These are phyloP conservation scores for Metarhizium robertsii DNA, from an alignment of 2,329 filamentous ascomycete genomes.

Conservation along the genomic window DNA sequence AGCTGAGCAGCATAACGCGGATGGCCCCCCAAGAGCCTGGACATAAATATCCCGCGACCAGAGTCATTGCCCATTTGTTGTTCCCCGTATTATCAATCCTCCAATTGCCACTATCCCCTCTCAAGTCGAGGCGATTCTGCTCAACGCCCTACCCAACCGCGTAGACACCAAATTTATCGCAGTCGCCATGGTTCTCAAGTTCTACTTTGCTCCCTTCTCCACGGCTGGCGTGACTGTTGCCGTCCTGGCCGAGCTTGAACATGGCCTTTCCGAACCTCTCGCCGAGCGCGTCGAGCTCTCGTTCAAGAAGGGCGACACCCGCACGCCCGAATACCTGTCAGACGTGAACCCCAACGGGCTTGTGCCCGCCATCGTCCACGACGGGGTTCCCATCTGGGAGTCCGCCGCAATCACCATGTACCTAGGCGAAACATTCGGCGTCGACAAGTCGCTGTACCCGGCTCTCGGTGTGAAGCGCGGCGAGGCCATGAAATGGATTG, in stretches of 20 bases:
- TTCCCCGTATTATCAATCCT: too few relatives aligned
- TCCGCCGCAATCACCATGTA: neutral
- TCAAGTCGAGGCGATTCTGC: too few relatives aligned
- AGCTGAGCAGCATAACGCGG: too few relatives aligned
- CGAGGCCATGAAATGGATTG: neutral
- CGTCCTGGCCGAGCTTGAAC: neutral
- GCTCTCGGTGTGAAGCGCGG: neutral
- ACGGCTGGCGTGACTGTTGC: neutral
- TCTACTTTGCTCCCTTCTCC: neutral
- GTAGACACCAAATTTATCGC: neutral
- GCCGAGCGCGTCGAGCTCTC: neutral
- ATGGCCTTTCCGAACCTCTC: neutral
- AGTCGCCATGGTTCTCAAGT: neutral
- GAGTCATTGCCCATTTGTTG: too few relatives aligned
- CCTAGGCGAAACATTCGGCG: neutral
- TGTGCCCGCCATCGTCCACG: neutral
- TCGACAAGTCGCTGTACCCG: neutral
- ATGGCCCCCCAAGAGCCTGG: too few relatives aligned
- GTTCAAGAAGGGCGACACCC: neutral
- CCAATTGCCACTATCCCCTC: too few relatives aligned
- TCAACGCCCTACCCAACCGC: too few relatives aligned
- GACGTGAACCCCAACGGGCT: neutral
- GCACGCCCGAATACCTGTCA: neutral
- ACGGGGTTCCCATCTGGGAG: neutral
- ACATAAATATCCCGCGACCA: too few relatives aligned